phyloP scores from a whole-genome alignment of 345 rosid genomes.

The Eutrema heterophyllum region DNA sequence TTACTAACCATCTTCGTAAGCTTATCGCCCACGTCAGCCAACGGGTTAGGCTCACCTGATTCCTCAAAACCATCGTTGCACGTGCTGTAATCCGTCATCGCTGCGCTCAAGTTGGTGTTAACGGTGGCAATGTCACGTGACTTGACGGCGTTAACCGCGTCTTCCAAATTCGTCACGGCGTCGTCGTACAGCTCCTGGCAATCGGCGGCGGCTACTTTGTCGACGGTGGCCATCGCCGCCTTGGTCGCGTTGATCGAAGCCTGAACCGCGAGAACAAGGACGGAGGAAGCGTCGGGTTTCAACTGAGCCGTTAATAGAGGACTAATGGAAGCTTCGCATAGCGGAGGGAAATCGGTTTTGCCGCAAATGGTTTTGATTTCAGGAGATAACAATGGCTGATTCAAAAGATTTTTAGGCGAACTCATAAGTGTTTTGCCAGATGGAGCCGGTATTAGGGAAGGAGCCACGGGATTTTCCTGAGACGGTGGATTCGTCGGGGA shows the following conservation, averaged over 20 bases:
- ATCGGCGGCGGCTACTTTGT: slow-evolving; percentile 15
- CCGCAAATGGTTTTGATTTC: slow-evolving; percentile 34
- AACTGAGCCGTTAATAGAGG: slow-evolving; percentile 20
- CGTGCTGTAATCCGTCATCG: slow-evolving; percentile 36
- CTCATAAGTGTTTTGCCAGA: not conserved
- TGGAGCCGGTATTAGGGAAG: not conserved
- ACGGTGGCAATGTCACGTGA: slow-evolving; percentile 36
- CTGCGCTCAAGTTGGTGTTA: slow-evolving; percentile 46
- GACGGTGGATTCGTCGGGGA: not conserved
- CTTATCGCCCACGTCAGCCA: slow-evolving; percentile 20
- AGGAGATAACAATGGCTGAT: slow-evolving; percentile 10
- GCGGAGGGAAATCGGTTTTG: slow-evolving; percentile 30
- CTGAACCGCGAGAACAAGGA: slow-evolving; percentile 36
- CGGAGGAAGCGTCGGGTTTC: slow-evolving; percentile 22
- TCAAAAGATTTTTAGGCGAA: not conserved
- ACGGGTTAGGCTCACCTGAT: slow-evolving; percentile 28
- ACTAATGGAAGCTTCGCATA: slow-evolving; percentile 35
- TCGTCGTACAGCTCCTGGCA: slow-evolving; percentile 40
- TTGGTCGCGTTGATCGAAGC: slow-evolving; percentile 28
- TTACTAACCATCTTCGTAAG: slow-evolving; percentile 43
- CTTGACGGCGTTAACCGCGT: slow-evolving; percentile 37
- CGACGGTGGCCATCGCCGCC: not conserved
- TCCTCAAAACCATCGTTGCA: slow-evolving; percentile 45
- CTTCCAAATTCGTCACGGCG: slow-evolving; percentile 37
- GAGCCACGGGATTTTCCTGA: not conserved